Conservation (phyloP, 768 basidiomycete genomes). For the Calocybe indica region DNA sequence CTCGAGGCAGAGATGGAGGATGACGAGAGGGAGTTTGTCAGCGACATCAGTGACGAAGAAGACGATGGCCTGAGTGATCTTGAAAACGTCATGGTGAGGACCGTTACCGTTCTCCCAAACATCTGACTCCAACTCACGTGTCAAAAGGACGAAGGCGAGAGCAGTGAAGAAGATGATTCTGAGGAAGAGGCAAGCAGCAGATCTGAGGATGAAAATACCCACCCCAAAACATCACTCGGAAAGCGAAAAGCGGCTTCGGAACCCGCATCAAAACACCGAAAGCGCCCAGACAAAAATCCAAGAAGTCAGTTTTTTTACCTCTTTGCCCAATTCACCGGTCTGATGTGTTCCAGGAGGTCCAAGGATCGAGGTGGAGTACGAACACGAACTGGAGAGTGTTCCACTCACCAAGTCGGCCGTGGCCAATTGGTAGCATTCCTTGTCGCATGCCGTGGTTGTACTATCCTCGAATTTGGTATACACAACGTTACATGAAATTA, state of each 20-base stretch:
- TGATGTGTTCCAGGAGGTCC: constrained; percentile 49
- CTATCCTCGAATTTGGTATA: constrained; percentile 1
- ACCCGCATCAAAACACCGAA: constrained; percentile 37
- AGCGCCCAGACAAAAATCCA: constrained; percentile 54
- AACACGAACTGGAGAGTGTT: constrained; percentile 78
- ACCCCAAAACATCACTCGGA: constrained; percentile 43
- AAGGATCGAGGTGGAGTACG: constrained; percentile 93
- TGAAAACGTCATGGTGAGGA: constrained; percentile 61
- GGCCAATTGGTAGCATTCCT: constrained; percentile 42
- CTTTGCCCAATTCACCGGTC: background rate
- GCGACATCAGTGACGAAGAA: constrained; percentile 67
- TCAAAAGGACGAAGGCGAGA: too few species aligned
- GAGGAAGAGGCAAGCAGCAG: constrained; percentile 39
- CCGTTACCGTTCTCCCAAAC: background rate
- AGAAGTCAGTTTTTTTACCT: constrained; percentile 44
- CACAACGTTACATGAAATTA: background rate
- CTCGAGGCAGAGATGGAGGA: constrained; percentile 42
- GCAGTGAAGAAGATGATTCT: background rate
- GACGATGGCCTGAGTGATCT: constrained; percentile 60
- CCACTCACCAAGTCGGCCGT: constrained; percentile 47
- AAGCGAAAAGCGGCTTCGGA: constrained; percentile 59
- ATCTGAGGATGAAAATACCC: constrained; percentile 27
- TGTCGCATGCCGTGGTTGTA: background rate
- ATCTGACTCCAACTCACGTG: background rate
- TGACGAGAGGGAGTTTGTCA: constrained; percentile 66